A percentile compares a stretch with the other conserved stretches of the same genome.
phyloP scores from a whole-genome alignment of 2,329 filamentous ascomycete species.

The Cadophora malorum region DNA sequence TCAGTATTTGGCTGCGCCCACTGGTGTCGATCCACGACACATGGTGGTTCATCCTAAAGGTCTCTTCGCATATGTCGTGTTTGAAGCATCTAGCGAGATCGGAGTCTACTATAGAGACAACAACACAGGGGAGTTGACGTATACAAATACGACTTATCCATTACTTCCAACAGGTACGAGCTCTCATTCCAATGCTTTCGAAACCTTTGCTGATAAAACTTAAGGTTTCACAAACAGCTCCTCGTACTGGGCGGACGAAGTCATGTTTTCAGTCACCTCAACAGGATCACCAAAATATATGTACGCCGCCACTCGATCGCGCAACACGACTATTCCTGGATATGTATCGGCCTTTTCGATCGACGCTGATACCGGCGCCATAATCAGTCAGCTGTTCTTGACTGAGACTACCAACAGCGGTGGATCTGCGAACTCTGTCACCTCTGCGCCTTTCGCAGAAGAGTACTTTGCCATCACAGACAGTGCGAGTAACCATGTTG shows the following conservation, averaged over 20 bases:
- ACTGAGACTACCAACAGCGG: slow-evolving; percentile 45
- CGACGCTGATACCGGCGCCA: slow-evolving; percentile 38
- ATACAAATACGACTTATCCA: slow-evolving; percentile 25
- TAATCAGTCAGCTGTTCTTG: slow-evolving; percentile 45
- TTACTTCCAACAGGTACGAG: slow-evolving; percentile 12
- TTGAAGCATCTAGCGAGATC: slow-evolving; percentile 40
- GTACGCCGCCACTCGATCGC: slow-evolving; percentile 36
- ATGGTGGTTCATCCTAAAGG: slow-evolving; percentile 43
- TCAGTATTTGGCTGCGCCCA: slow-evolving; percentile 31
- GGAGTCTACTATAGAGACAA: slow-evolving; percentile 40
- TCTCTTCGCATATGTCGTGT: slow-evolving; percentile 42
- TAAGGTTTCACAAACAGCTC: slow-evolving; percentile 34
- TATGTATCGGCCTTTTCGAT: slow-evolving; percentile 47
- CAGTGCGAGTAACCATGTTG: slow-evolving; percentile 46
- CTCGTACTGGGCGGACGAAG: slow-evolving; percentile 42
- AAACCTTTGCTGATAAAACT: not conserved
- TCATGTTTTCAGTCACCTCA: slow-evolving; percentile 33
- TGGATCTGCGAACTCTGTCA: slow-evolving; percentile 47
- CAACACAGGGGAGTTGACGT: slow-evolving; percentile 36
- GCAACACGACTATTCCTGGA: slow-evolving; percentile 38
- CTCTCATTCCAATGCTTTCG: too few relatives aligned
- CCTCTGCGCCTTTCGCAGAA: slow-evolving; percentile 41
- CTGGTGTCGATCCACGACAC: slow-evolving; percentile 39
- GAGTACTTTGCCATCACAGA: slow-evolving; percentile 46
- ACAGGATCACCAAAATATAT: slow-evolving; percentile 37